Base-by-base conservation (phyloP, 495 filamentous ascomycete species). In the Neurospora sp. region DNA sequence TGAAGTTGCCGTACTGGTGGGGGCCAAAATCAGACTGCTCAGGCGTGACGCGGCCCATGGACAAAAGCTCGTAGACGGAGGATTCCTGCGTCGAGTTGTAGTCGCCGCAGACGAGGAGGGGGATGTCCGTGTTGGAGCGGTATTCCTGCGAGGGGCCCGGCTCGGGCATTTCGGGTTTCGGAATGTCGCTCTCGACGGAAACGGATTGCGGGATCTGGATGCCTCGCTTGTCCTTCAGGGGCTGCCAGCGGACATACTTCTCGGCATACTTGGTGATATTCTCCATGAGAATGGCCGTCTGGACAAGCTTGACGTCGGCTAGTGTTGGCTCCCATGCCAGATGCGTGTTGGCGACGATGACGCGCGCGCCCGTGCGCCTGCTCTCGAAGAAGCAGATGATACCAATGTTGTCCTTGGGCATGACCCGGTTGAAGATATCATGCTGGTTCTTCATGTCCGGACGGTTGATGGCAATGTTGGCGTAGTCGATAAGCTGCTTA, bases 351-450 rank as follows among this genome's bases (percentile, higher is more conserved):
- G 92, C 93, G 13, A 98, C 90, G 69, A 99, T 96, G 73, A 98
- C 84, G 19, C 96, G 90, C 2, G 92, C 89, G 3, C 96, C 96
- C 3, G 94, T 98, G 73, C 86, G 82, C 19, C 94, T 88, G 77
- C 97, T 97, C 81, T 98, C 96, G 70, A 98, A 87, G 82, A 99
- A 96, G 72, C 92, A 86, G 37, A 97, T 88, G 24, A 97, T 89
- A 15, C 92, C 95, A 77, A 99, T 97, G 78, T 98, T 93, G 83
- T 99, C 96, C 83, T 94, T 92, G 73, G 94, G 94, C 96, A 98
- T 98, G 21, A 98, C 90, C 15, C 96, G 91, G 79, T 99, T 98
- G 86, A 96, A 98, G 73, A 98, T 94, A 77, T 99, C 96, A 77
- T 95, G 92, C 71, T 94, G 92, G 40, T 92, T 91, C 82, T 98